Percentiles rank a stretch among this genome's conserved stretches.
Evolutionary conservation across 2,329 filamentous ascomycete genomes (phyloP).

Genomic region (Claviceps cyperi): DNA sequence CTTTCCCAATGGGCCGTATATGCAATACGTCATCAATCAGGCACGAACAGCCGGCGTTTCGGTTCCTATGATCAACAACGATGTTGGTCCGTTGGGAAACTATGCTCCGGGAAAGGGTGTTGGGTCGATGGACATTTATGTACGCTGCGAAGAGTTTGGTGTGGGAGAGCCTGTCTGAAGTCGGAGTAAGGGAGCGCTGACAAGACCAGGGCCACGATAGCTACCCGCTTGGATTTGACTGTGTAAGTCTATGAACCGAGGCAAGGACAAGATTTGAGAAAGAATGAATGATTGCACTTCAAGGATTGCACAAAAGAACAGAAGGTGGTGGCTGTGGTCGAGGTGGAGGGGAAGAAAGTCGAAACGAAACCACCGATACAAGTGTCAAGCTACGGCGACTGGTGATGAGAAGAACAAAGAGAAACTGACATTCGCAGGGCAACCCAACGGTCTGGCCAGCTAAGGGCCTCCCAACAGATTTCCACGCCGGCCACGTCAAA

Average conservation of each 20-base stretch:
- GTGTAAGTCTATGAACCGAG: constrained; percentile 12
- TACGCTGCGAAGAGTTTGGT: constrained; percentile 7
- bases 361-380: too few relatives aligned
- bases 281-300: background rate
- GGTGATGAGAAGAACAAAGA: background rate
- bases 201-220: constrained; percentile 16
- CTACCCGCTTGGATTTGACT: constrained; percentile 32
- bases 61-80: constrained; percentile 63
- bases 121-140: constrained; percentile 44
- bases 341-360: background rate
- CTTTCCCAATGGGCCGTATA: constrained; percentile 54
- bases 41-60: constrained; percentile 53
- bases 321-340: background rate
- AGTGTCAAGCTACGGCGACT: background rate
- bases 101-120: constrained; percentile 48
- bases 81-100: constrained; percentile 44
- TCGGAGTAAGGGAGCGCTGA: constrained; percentile 1
- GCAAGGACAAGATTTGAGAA: background rate
- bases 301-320: background rate
- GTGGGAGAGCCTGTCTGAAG: background rate
- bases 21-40: constrained; percentile 57
- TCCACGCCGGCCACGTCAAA: constrained; percentile 16
- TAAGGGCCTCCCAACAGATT: constrained; percentile 37
- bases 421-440: constrained; percentile 8
- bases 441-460: constrained; percentile 45